A percentile compares a stretch with the other conserved stretches of the same genome.
Evolutionary conservation across 768 basidiomycete genomes (phyloP).

Genomic region (Leccinum truebloodii): DNA sequence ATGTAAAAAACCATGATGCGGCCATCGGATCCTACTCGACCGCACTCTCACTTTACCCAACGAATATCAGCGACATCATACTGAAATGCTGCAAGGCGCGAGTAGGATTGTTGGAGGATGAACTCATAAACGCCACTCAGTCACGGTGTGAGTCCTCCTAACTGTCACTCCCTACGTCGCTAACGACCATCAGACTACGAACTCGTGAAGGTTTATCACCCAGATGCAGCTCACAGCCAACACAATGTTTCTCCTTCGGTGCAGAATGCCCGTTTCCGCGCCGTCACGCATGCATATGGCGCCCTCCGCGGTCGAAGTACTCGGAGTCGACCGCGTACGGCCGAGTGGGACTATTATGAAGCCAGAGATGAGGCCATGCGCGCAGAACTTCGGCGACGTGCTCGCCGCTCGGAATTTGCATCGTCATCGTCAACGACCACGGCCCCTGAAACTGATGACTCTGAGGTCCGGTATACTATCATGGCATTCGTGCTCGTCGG

Average conservation of each 20-base stretch:
- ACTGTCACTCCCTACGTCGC: neutral
- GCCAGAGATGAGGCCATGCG: slow-evolving; percentile 43
- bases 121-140: slow-evolving; percentile 25
- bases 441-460: neutral
- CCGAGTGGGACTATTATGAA: slow-evolving; percentile 5
- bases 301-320: slow-evolving; percentile 23
- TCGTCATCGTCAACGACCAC: slow-evolving; percentile 28
- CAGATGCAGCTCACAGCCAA: slow-evolving; percentile 53
- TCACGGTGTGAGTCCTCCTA: slow-evolving; percentile 51
- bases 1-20: too few species aligned
- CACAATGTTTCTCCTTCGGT: slow-evolving; percentile 41
- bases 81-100: too few species aligned
- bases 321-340: neutral
- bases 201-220: slow-evolving; percentile 70
- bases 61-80: too few species aligned
- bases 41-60: too few species aligned
- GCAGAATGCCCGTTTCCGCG: slow-evolving; percentile 62
- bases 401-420: slow-evolving; percentile 23
- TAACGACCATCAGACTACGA: slow-evolving; percentile 58
- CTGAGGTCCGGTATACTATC: slow-evolving; percentile 15
- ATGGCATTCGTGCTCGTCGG: slow-evolving; percentile 12
- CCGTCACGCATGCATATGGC: slow-evolving; percentile 66
- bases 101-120: too few species aligned
- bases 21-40: too few species aligned
- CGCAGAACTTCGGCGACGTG: slow-evolving; percentile 52